Percentiles rank a stretch among this genome's conserved stretches.
These are phyloP conservation scores for Leptodermis oblonga DNA, from an alignment of 257 asterid genomes.

Conservation along the genomic window DNA sequence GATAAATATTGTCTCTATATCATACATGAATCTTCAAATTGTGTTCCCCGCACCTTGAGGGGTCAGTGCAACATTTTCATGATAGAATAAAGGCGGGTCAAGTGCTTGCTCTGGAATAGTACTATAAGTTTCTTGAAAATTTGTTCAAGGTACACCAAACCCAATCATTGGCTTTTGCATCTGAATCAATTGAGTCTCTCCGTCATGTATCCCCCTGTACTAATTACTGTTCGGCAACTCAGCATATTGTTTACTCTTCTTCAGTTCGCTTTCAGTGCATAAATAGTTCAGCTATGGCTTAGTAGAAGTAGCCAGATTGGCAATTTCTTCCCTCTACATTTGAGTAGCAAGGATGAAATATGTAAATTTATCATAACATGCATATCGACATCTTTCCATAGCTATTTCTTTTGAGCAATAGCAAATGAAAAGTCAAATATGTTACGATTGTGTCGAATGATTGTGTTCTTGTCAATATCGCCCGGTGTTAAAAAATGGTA, in stretches of 20 bases:
- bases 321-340: conserved; percentile 58
- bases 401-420: too few species aligned
- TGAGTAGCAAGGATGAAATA: conserved; percentile 82
- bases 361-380: conserved; percentile 38
- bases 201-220: conserved; percentile 14
- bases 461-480: too few species aligned
- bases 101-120: conserved; percentile 33
- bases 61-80: conserved; percentile 45
- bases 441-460: too few species aligned
- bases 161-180: conserved; percentile 43
- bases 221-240: conserved; percentile 21
- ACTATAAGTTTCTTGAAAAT: conserved; percentile 15
- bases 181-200: conserved; percentile 23
- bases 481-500: too few species aligned
- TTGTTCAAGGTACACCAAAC: conserved; percentile 35
- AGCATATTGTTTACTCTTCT: conserved; percentile 21
- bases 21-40: conserved; percentile 29
- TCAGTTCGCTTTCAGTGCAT: conserved; percentile 18
- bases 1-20: conserved; percentile 36
- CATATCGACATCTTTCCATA: too few species aligned
- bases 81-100: conserved; percentile 43
- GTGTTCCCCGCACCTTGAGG: conserved; percentile 44
- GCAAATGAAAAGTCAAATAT: too few species aligned
- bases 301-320: conserved; percentile 39
- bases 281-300: conserved; percentile 32